Evolutionary conservation across 331 rosid species (phyloP).

Genomic region (Telfairia occidentalis): DNA sequence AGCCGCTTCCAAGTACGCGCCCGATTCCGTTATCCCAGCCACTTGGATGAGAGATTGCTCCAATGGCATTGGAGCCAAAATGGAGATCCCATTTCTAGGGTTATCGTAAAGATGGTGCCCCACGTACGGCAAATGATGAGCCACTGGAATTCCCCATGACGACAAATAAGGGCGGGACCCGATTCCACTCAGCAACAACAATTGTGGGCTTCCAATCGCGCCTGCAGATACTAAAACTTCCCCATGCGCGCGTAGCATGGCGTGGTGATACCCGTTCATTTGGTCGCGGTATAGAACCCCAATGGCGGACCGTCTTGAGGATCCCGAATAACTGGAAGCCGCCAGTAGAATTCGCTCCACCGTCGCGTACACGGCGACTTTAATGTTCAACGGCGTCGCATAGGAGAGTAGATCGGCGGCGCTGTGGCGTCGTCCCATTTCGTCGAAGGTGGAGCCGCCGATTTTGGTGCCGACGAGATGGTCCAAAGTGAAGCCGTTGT

Average conservation of each 20-base stretch:
- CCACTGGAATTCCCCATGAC: conserved; percentile 66
- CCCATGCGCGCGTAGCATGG: conserved; percentile 39
- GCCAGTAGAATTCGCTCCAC: conserved; percentile 56
- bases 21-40: conserved; percentile 65
- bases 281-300: conserved; percentile 59
- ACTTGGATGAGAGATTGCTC: conserved; percentile 88
- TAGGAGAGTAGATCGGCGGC: conserved; percentile 58
- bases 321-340: conserved; percentile 22
- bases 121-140: conserved; percentile 55
- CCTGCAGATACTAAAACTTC: conserved; percentile 72
- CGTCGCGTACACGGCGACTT: conserved; percentile 47
- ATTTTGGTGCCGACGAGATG: conserved; percentile 63
- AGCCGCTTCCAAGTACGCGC: conserved; percentile 77
- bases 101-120: conserved; percentile 74
- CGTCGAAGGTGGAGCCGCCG: conserved; percentile 81
- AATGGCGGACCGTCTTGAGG: conserved; percentile 19
- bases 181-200: conserved; percentile 66
- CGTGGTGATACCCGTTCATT: conserved; percentile 42
- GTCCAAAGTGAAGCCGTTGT: conserved; percentile 60
- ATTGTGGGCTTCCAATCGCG: conserved; percentile 80
- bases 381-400: conserved; percentile 31
- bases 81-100: conserved; percentile 65
- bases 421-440: conserved; percentile 45
- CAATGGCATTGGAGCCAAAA: conserved; percentile 57
- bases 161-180: conserved; percentile 68